Percentiles rank a stretch among this genome's conserved stretches.
phyloP scores from a whole-genome alignment of 192 early-diverging fungal genomes.

The Backusella macrospora region DNA sequence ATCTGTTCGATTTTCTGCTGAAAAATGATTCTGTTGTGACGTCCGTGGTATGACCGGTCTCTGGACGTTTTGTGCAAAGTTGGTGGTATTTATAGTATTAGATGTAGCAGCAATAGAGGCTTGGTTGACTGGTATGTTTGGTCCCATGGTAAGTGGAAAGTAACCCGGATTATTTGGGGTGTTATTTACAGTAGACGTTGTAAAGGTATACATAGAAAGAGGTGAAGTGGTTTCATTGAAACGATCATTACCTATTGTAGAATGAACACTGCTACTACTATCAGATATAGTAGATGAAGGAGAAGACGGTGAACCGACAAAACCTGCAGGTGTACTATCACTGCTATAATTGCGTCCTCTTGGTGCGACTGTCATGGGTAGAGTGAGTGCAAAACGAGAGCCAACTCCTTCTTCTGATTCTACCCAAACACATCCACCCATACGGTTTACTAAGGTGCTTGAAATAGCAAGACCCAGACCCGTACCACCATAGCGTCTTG shows the following conservation, averaged over 20 bases:
- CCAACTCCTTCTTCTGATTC: slow-evolving; percentile 53
- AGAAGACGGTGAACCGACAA: slow-evolving; percentile 30
- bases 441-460: slow-evolving; percentile 57
- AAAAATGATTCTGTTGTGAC: background rate
- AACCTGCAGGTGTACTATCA: slow-evolving; percentile 16
- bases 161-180: background rate
- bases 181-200: slow-evolving; percentile 1
- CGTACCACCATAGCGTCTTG: slow-evolving; percentile 60
- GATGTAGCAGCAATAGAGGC: background rate
- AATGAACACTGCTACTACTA: slow-evolving; percentile 28
- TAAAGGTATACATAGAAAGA: slow-evolving; percentile 10
- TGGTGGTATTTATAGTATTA: background rate
- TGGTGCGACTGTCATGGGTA: slow-evolving; percentile 40
- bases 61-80: background rate
- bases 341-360: slow-evolving; percentile 8
- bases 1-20: background rate
- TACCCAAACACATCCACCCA: slow-evolving; percentile 69
- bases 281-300: slow-evolving; percentile 35
- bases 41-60: background rate
- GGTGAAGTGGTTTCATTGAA: background rate
- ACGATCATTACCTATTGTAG: background rate
- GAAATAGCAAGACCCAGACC: slow-evolving; percentile 71
- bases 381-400: slow-evolving; percentile 55
- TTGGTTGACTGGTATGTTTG: background rate
- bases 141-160: background rate